phyloP scores from a whole-genome alignment of 148 eudicot species.

The Beta vulgaris region DNA sequence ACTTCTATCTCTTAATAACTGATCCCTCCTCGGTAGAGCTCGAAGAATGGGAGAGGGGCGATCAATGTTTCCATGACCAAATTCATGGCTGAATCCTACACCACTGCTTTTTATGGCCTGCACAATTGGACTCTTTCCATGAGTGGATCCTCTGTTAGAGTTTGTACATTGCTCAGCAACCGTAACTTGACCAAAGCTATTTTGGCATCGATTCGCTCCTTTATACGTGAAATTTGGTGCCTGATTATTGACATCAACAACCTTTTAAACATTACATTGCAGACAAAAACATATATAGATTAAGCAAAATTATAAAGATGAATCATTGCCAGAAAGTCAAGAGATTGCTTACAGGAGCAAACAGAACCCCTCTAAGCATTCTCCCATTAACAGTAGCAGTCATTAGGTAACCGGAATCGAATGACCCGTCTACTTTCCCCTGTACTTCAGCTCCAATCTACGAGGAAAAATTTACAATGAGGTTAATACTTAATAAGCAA shows the following conservation, averaged over 20 bases:
- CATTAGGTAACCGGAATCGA: slow-evolving; percentile 90
- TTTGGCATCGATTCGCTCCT: slow-evolving; percentile 32
- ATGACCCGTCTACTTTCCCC: slow-evolving; percentile 84
- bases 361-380: slow-evolving; percentile 73
- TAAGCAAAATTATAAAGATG: too few relatives aligned
- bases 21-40: slow-evolving; percentile 17
- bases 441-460: slow-evolving; percentile 88
- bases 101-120: slow-evolving; percentile 5
- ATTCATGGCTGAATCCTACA: slow-evolving; percentile 15
- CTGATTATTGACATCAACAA: slow-evolving; percentile 42
- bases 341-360: slow-evolving; percentile 61
- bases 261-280: too few relatives aligned
- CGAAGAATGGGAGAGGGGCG: slow-evolving; percentile 28
- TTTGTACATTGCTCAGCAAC: slow-evolving; percentile 23
- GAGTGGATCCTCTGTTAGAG: slow-evolving; percentile 15
- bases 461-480: background rate
- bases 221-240: slow-evolving; percentile 44
- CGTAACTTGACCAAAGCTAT: slow-evolving; percentile 23
- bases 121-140: slow-evolving; percentile 15
- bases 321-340: too few relatives aligned
- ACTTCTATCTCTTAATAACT: slow-evolving; percentile 38
- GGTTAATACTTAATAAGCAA: too few relatives aligned
- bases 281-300: background rate
- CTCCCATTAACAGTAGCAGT: slow-evolving; percentile 82
- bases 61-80: slow-evolving; percentile 24